Conservation (phyloP, 2,329 filamentous ascomycete genomes). For the Juglanconis sp. region DNA sequence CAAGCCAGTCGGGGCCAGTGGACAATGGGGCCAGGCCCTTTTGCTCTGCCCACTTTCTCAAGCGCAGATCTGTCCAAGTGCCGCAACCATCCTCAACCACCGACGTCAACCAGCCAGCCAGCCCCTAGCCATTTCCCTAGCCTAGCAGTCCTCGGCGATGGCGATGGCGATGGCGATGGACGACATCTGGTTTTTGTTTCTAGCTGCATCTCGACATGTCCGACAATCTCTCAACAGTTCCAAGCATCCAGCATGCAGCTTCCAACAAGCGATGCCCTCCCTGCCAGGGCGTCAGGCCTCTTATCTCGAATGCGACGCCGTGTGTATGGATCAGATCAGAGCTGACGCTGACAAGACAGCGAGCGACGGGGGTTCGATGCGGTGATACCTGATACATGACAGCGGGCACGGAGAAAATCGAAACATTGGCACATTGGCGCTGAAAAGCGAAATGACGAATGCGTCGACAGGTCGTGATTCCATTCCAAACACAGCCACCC, state of each 20-base stretch:
- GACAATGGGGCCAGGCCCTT: not conserved
- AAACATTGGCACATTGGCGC: slow-evolving; percentile 1
- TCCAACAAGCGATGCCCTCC: not conserved
- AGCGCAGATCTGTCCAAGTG: slow-evolving; percentile 3
- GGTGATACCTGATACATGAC: not conserved
- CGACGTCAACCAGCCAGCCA: not conserved
- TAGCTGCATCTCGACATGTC: too few species aligned
- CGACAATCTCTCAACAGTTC: too few species aligned
- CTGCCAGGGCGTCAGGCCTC: not conserved
- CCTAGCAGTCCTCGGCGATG: too few species aligned
- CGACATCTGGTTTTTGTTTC: too few species aligned
- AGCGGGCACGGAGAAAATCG: not conserved
- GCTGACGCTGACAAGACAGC: not conserved
- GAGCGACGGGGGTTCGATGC: not conserved
- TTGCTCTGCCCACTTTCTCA: not conserved
- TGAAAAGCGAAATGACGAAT: slow-evolving; percentile 10
- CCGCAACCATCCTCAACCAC: not conserved
- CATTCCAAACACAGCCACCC: not conserved
- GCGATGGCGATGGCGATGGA: too few species aligned
- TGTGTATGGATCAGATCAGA: not conserved
- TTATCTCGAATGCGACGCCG: not conserved
- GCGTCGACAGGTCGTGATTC: slow-evolving; percentile 1
- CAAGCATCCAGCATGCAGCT: too few species aligned
- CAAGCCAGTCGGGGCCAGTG: too few species aligned
- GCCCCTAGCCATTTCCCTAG: too few species aligned